phyloP scores from a whole-genome alignment of 2,329 filamentous ascomycete species.

The Alternaria consortialis region DNA sequence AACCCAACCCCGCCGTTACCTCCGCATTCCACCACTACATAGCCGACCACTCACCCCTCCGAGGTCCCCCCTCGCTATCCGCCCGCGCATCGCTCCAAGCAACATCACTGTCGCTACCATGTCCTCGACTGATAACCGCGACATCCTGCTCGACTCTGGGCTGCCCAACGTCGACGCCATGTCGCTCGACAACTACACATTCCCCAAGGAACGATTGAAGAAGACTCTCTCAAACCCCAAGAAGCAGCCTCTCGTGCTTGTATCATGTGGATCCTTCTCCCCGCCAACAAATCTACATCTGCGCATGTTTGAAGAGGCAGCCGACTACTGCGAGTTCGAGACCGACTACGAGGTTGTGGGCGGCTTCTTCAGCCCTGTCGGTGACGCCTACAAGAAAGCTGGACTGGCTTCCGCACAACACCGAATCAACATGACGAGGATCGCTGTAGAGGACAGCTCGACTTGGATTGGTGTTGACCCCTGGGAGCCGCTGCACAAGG shows the following conservation, averaged over 20 bases:
- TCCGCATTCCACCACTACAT: conserved; percentile 7
- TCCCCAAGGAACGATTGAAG: conserved; percentile 68
- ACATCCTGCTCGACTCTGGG: conserved; percentile 33
- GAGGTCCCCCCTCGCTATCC: conserved; percentile 19
- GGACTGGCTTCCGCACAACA: conserved; percentile 78
- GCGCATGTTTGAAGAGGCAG: conserved; percentile 88
- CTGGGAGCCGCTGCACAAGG: conserved; percentile 80
- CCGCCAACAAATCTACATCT: conserved; percentile 80
- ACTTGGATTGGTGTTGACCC: conserved; percentile 51
- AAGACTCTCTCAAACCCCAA: conserved; percentile 63
- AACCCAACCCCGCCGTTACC: conserved; percentile 11
- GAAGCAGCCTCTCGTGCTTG: conserved; percentile 71
- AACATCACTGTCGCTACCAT: conserved; percentile 26
- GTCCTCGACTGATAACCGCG: conserved; percentile 31
- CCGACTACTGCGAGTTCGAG: conserved; percentile 76
- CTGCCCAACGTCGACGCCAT: conserved; percentile 39
- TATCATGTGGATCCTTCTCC: conserved; percentile 76
- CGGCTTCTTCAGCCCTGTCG: conserved; percentile 83
- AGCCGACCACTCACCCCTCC: conserved; percentile 19
- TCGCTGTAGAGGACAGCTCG: conserved; percentile 76
- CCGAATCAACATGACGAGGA: conserved; percentile 83
- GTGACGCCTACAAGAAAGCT: conserved; percentile 80
- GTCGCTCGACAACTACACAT: conserved; percentile 63
- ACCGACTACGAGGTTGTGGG: conserved; percentile 83
- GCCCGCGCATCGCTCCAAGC: conserved; percentile 6